Conservation (phyloP, 345 rosid genomes). For the Lepidium didymum region DNA sequence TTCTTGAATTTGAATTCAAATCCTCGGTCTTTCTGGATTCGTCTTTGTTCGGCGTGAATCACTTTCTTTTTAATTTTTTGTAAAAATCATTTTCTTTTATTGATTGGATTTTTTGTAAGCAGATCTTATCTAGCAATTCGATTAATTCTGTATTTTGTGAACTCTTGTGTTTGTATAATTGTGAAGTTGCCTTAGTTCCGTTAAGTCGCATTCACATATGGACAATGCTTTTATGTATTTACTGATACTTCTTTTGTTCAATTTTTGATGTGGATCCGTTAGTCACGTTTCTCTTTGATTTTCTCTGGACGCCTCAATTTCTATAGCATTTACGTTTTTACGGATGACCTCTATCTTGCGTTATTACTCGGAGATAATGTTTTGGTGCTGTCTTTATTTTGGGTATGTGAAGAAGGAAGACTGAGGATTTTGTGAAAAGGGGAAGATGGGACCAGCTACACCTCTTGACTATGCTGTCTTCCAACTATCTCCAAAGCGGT, state of each 20-base stretch:
- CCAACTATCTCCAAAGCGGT: slow-evolving; percentile 80
- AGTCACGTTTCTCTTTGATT: slow-evolving; percentile 5
- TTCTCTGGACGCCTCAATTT: slow-evolving; percentile 6
- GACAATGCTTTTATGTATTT: background rate
- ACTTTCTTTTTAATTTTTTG: no score
- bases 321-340: background rate
- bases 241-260: background rate
- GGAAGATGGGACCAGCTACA: slow-evolving; percentile 54
- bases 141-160: slow-evolving; percentile 1
- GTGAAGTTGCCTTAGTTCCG: background rate
- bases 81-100: background rate
- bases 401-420: slow-evolving; percentile 16
- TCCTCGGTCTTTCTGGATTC: background rate
- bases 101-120: background rate
- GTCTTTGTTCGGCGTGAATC: no score
- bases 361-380: background rate
- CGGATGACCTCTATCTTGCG: background rate
- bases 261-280: slow-evolving; percentile 3
- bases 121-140: slow-evolving; percentile 32
- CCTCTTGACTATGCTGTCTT: slow-evolving; percentile 79
- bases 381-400: background rate
- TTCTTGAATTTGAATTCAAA: slow-evolving; percentile 2
- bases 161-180: slow-evolving; percentile 5
- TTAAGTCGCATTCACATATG: background rate
- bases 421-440: background rate